Evolutionary conservation across 2,329 filamentous ascomycete species (phyloP).

Genomic region (Arthrobotrys sphaeroides): DNA sequence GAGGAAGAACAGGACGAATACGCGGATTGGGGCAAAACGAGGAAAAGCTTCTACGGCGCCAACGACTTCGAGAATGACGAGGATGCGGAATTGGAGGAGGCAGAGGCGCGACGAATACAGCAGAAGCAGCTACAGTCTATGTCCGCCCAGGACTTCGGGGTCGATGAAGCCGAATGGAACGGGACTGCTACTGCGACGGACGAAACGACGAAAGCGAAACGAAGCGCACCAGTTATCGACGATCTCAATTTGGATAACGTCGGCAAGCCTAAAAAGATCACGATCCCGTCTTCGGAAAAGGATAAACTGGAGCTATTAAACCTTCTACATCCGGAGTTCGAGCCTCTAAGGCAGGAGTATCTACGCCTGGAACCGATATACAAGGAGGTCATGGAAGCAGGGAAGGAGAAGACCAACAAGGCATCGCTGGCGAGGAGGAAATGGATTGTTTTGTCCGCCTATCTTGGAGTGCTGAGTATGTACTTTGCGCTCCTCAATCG

Average conservation of each 20-base stretch:
- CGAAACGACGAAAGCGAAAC: slow-evolving; percentile 66
- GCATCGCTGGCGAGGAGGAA: slow-evolving; percentile 71
- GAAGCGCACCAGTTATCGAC: slow-evolving; percentile 77
- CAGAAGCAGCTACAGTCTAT: slow-evolving; percentile 90
- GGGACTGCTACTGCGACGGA: slow-evolving; percentile 64
- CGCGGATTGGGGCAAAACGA: slow-evolving; percentile 86
- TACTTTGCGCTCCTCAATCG: slow-evolving; percentile 87
- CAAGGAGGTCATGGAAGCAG: slow-evolving; percentile 64
- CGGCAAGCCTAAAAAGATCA: slow-evolving; percentile 64
- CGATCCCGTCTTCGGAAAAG: slow-evolving; percentile 77
- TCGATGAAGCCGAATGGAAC: slow-evolving; percentile 89
- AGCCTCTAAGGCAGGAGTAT: slow-evolving; percentile 83
- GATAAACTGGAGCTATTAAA: slow-evolving; percentile 80
- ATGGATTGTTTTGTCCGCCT: slow-evolving; percentile 82
- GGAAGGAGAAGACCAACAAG: slow-evolving; percentile 62
- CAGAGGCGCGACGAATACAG: slow-evolving; percentile 85
- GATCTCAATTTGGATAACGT: slow-evolving; percentile 61
- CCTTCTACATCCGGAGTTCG: slow-evolving; percentile 89
- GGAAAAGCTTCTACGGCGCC: slow-evolving; percentile 90
- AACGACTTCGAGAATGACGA: slow-evolving; percentile 77
- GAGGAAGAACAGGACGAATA: slow-evolving; percentile 69
- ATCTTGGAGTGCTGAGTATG: slow-evolving; percentile 85
- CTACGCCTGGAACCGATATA: slow-evolving; percentile 72
- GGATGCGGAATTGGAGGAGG: slow-evolving; percentile 88
- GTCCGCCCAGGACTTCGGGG: slow-evolving; percentile 90